Evolutionary conservation across 2,329 filamentous ascomycete genomes (phyloP).

Genomic region (Clonostachys rosea): DNA sequence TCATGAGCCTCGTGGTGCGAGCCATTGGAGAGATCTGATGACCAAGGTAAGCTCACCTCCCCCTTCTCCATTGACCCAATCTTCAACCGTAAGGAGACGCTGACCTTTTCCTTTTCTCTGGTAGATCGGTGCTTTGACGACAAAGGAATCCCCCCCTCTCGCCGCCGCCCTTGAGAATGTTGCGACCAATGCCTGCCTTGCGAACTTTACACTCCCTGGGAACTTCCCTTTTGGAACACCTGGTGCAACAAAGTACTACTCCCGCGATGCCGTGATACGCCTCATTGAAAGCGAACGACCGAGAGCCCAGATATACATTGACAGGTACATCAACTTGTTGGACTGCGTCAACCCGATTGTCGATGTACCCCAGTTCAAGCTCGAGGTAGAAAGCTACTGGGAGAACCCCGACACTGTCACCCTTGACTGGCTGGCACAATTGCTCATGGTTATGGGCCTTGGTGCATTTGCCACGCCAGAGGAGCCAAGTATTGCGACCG

Average conservation of each 20-base stretch:
- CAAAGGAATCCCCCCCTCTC: conserved; percentile 15
- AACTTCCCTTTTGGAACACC: conserved; percentile 31
- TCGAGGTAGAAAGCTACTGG: conserved; percentile 24
- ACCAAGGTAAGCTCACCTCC: conserved; percentile 18
- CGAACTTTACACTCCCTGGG: conserved; percentile 24
- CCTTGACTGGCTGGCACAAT: conserved; percentile 23
- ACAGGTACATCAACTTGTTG: conserved; percentile 20
- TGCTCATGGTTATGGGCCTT: conserved; percentile 26
- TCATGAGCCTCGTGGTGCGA: conserved; percentile 24
- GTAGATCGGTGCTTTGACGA: conserved; percentile 18
- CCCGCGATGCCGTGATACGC: conserved; percentile 20
- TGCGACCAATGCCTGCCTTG: conserved; percentile 25
- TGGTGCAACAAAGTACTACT: conserved; percentile 21
- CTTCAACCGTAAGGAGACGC: not conserved
- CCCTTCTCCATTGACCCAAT: not conserved
- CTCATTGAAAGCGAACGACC: conserved; percentile 17
- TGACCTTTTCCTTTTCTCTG: not conserved
- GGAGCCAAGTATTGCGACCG: conserved; percentile 21
- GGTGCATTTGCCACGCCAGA: conserved; percentile 21
- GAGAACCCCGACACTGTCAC: conserved; percentile 16
- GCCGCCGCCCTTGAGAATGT: conserved; percentile 20
- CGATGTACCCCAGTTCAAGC: conserved; percentile 18
- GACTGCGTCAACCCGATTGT: conserved; percentile 26
- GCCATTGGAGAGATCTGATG: conserved; percentile 28
- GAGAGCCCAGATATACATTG: conserved; percentile 15